phyloP scores from a whole-genome alignment of 176 grass and related monocot genomes.

The Pontederia crassipes region DNA sequence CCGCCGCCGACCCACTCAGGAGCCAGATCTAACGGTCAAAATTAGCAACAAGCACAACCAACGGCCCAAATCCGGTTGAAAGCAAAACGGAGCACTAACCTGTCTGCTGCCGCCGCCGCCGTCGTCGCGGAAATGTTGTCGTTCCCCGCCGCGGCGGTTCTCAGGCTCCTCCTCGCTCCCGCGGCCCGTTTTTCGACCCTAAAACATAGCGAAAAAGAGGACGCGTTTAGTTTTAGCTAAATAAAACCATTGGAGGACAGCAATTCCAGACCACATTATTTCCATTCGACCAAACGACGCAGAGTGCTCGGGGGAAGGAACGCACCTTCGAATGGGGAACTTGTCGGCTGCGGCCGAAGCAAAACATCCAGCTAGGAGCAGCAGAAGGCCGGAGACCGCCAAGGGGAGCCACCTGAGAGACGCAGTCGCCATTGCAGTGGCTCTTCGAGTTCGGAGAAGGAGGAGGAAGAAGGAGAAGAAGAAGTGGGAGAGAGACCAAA shows the following conservation, averaged over 20 bases:
- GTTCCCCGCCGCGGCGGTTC: not conserved
- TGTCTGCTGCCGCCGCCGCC: not conserved
- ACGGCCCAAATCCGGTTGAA: not conserved
- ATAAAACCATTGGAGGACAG: not conserved
- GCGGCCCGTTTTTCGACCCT: not conserved
- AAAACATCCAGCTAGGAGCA: constrained; percentile 11
- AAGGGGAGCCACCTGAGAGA: constrained; percentile 16
- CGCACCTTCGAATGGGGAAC: constrained; percentile 21
- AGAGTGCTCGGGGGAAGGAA: not conserved
- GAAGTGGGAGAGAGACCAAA: not conserved
- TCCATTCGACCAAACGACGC: not conserved
- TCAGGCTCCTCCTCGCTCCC: not conserved
- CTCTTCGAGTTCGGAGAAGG: not conserved
- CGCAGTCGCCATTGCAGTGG: constrained; percentile 1
- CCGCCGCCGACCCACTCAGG: not conserved
- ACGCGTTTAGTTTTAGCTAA: not conserved
- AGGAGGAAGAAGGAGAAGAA: not conserved
- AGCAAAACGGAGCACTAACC: not conserved
- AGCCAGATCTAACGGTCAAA: not conserved
- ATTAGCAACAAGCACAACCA: not conserved
- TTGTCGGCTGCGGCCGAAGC: constrained; percentile 4
- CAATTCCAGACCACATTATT: not conserved
- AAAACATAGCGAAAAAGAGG: not conserved
- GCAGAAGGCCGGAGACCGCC: constrained; percentile 16
- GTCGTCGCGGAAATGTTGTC: not conserved